A percentile compares a stretch with the other conserved stretches of the same genome.
Evolutionary conservation across 139 green algal species (phyloP).

Genomic region (Tetratostichococcus sp.): DNA sequence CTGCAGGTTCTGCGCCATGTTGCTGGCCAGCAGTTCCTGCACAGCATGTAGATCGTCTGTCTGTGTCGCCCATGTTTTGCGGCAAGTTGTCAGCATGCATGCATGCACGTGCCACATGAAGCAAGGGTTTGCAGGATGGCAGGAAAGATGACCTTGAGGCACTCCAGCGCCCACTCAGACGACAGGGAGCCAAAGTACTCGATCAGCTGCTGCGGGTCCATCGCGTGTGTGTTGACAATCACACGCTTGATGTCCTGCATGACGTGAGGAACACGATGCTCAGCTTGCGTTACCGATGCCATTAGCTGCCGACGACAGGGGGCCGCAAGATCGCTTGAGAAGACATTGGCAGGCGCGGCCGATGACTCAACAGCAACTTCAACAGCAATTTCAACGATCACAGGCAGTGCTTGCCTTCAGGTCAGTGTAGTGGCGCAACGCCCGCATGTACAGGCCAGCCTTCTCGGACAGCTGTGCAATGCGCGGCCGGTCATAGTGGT

Average conservation of each 20-base stretch:
- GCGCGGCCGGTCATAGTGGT: conserved; percentile 94
- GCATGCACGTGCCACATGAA: too few relatives aligned
- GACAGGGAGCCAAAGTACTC: conserved; percentile 97
- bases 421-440: conserved; percentile 99
- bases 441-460: conserved; percentile 97
- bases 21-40: conserved; percentile 84
- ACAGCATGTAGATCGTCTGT: too few relatives aligned
- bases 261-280: too few relatives aligned
- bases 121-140: too few relatives aligned
- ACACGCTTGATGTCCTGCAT: conserved; percentile 90
- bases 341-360: too few relatives aligned
- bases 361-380: too few relatives aligned
- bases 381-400: too few relatives aligned
- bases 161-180: conserved; percentile 94
- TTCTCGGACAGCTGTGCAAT: conserved; percentile 99
- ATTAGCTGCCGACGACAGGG: too few relatives aligned
- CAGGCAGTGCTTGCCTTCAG: conserved; percentile 33
- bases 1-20: conserved; percentile 84
- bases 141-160: conserved; percentile 78
- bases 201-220: conserved; percentile 83
- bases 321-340: too few relatives aligned
- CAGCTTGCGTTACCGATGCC: too few relatives aligned
- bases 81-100: too few relatives aligned
- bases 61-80: too few relatives aligned
- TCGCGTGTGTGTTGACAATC: conserved; percentile 96